Base-by-base conservation (phyloP, 2,329 filamentous ascomycete species). In the Dothistroma septosporum region DNA sequence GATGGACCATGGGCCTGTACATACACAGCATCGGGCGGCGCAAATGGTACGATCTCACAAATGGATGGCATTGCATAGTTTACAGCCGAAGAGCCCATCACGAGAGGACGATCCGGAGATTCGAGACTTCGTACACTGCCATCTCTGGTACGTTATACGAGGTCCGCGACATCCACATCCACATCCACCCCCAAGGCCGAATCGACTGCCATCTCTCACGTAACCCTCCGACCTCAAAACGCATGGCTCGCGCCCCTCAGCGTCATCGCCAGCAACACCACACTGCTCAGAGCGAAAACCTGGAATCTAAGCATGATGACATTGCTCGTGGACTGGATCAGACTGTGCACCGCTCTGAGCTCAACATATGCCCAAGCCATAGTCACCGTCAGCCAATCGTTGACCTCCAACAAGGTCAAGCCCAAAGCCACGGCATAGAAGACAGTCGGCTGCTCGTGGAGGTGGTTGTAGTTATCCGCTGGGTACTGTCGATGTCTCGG, bases 281-380 rank as follows among this genome's bases (percentile, higher is more conserved):
- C 11, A 53, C 60, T 56, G 19, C 52, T 59, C 22, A 53, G 12
- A 47, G 53, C 56, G 37, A 59, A 62, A 8, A 53, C 33, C 52
- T 11, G 8, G 19, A 56, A 62, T 19, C 61, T 61, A 35, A 54
- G 57, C 70, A 71, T 68, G 52, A 79, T 72, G 19, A 66, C 66
- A 61, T 79, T 79, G 6, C 59, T 69, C 9, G 70, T 72, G 0
- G 66, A 65, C 37, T 80, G 78, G 21, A 79, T 70, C 32, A 80
- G 33, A 55, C 71, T 76, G 63, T 80, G 78, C 61, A 72, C 53
- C 6, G 79, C 65, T 12, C 78, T 66, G 12, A 76, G 31, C 0
- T 73, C 76, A 2, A 79, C 75, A 64, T 80, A 80, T 0, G 64
- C 66, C 78, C 78, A 80, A 2, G 78, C 77, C 32, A 79, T 65